These are phyloP conservation scores for Conidiobolus incongruus DNA, from an alignment of 371 early-diverging fungal species.

Conservation along the genomic window DNA sequence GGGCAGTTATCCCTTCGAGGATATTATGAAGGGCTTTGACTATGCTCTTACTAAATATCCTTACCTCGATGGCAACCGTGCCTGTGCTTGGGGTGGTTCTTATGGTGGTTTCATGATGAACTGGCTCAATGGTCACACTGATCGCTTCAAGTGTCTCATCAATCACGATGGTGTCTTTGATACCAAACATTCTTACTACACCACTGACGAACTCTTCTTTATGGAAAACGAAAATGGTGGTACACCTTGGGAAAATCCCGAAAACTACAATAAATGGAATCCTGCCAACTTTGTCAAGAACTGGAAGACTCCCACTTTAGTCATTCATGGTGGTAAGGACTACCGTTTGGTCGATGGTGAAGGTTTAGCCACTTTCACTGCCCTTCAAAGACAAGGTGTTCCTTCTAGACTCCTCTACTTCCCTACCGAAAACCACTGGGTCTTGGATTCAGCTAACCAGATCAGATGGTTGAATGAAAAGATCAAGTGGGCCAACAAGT, in stretches of 20 bases:
- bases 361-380: constrained; percentile 52
- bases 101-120: constrained; percentile 76
- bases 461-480: constrained; percentile 56
- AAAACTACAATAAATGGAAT: constrained; percentile 38
- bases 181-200: constrained; percentile 29
- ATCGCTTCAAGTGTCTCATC: constrained; percentile 46
- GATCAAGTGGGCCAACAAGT: constrained; percentile 32
- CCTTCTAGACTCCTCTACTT: no score
- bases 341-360: constrained; percentile 45
- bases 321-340: constrained; percentile 41
- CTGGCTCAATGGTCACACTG: constrained; percentile 30
- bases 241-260: constrained; percentile 26
- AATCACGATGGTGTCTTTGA: constrained; percentile 68
- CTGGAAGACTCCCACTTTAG: constrained; percentile 61
- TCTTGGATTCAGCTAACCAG: constrained; percentile 28
- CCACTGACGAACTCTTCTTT: constrained; percentile 64
- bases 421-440: no score
- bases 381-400: no score
- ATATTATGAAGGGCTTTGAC: constrained; percentile 47
- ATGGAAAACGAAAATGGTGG: constrained; percentile 53
- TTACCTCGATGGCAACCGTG: constrained; percentile 30
- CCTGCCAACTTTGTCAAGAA: constrained; percentile 40
- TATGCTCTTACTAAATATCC: constrained; percentile 25
- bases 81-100: constrained; percentile 48
- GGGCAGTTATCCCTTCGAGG: constrained; percentile 52